Base-by-base conservation (phyloP, 306 rosid genomes). In the Cicer cuneatum region DNA sequence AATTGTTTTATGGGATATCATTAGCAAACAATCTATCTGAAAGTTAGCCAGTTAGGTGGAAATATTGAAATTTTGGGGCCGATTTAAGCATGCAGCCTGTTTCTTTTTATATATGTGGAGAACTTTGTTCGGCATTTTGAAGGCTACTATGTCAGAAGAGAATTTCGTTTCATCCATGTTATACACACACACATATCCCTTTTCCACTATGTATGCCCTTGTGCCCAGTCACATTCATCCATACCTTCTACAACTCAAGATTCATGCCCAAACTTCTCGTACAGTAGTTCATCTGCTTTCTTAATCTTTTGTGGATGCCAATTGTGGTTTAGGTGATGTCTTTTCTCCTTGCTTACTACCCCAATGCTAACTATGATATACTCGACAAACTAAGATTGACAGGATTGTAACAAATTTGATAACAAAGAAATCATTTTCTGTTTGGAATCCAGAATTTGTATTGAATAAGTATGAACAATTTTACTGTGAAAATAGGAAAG, bases 1-100 rank as follows among this genome's bases (percentile, higher is more conserved):
- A 14, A 39, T 65, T 13, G 45, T 39, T 33, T 42, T 41, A 11
- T 52, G 72, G 38, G 19, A 47, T 47, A 43, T 67, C 73, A 57
- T 58, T 18, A 58, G 38, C 75, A 58, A 51, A 68, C 51, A 58
- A 80, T 80, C 57, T 56, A 42, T 29, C 10, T 9, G 59, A 59
- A 69, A 41, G 53, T 62, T 67, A 41, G 53, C 35, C 19, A 41
- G 53, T 69, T 67, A 49, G 53, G 43, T 35, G 29, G 70, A 60
- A 41, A 74, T 74, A 62, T 74, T 13, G 33, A 41, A 41, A 59
- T 66, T 62, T 61, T 71, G 60, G 41, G 52, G 71, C 7, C 41
- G 42, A 21, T n/a, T n/a, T 14, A 13, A 29, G 66, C 46, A 47
- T 7, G 56, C 13, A 8, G 39, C 47, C 39, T 73, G 33, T 61